Evolutionary conservation across 2,329 filamentous ascomycete species (phyloP).

Genomic region (Gnomoniopsis smithogilvyi): DNA sequence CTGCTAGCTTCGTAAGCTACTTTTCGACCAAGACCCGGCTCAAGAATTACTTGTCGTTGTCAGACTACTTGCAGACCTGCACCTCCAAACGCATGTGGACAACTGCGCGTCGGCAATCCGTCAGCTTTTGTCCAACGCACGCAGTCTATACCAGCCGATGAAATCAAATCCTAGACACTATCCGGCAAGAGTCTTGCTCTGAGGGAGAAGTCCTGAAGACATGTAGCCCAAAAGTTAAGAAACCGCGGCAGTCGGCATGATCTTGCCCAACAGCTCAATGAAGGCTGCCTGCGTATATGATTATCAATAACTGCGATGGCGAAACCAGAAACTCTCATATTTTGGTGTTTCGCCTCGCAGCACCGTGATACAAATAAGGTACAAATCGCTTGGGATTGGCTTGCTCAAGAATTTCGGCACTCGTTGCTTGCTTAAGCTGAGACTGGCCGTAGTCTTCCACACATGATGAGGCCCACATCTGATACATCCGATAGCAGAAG

Average conservation of each 20-base stretch:
- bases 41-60: too few relatives aligned
- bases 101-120: too few relatives aligned
- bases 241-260: constrained; percentile 2
- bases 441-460: not conserved
- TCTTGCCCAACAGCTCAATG: constrained; percentile 7
- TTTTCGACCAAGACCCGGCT: too few relatives aligned
- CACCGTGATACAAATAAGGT: constrained; percentile 8
- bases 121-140: too few relatives aligned
- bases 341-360: not conserved
- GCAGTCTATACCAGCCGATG: too few relatives aligned
- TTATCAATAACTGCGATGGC: constrained; percentile 3
- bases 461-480: not conserved
- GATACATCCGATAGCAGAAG: too few relatives aligned
- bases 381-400: constrained; percentile 3
- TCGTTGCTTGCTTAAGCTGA: not conserved
- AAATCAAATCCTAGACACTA: too few relatives aligned
- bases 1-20: too few relatives aligned
- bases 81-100: too few relatives aligned
- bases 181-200: too few relatives aligned
- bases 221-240: not conserved
- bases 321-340: not conserved
- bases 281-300: constrained; percentile 1
- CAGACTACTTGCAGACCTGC: too few relatives aligned
- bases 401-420: not conserved
- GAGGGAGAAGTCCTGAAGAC: not conserved